Conservation (phyloP, 2,329 filamentous ascomycete species). For the Alternaria gansuensis region DNA sequence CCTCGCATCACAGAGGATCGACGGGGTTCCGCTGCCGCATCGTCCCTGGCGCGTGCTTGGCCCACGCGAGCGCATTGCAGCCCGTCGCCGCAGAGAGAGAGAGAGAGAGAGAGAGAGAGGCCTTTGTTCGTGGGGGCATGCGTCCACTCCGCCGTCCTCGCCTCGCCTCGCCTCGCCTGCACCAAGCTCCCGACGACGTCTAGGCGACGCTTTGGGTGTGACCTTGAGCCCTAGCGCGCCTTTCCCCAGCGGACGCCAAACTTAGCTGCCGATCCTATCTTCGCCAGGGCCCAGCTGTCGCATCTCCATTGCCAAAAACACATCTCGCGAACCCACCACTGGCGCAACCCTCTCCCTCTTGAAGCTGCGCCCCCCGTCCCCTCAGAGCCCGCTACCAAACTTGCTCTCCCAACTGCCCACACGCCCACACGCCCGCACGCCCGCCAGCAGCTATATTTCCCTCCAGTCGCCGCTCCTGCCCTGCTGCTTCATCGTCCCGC, state of each 20-base stretch:
- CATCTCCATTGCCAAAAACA: conserved; percentile 22
- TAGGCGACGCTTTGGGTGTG: conserved; percentile 11
- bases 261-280: conserved; percentile 35
- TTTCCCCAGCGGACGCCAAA: conserved; percentile 31
- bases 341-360: conserved; percentile 14
- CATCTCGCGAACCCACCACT: conserved; percentile 20
- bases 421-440: conserved; percentile 1
- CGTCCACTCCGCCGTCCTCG: background rate
- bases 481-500: conserved; percentile 10
- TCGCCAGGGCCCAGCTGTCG: conserved; percentile 24
- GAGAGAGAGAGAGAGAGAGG: background rate
- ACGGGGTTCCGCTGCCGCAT: conserved; percentile 28
- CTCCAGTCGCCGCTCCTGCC: conserved; percentile 12
- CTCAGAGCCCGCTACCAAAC: conserved; percentile 17
- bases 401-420: conserved; percentile 1
- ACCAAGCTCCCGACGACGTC: conserved; percentile 14
- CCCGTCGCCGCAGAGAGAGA: conserved; percentile 9
- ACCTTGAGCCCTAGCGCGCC: conserved; percentile 23
- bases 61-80: conserved; percentile 29
- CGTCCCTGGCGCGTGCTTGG: conserved; percentile 36
- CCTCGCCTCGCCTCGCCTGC: conserved; percentile 10
- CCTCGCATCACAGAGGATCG: conserved; percentile 30
- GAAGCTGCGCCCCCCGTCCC: conserved; percentile 8
- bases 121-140: conserved; percentile 5
- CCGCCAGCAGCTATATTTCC: conserved; percentile 12